A percentile compares a stretch with the other conserved stretches of the same genome.
These are phyloP conservation scores for Colletotrichum aenigma DNA, from an alignment of 2,329 filamentous ascomycete genomes.

Conservation along the genomic window DNA sequence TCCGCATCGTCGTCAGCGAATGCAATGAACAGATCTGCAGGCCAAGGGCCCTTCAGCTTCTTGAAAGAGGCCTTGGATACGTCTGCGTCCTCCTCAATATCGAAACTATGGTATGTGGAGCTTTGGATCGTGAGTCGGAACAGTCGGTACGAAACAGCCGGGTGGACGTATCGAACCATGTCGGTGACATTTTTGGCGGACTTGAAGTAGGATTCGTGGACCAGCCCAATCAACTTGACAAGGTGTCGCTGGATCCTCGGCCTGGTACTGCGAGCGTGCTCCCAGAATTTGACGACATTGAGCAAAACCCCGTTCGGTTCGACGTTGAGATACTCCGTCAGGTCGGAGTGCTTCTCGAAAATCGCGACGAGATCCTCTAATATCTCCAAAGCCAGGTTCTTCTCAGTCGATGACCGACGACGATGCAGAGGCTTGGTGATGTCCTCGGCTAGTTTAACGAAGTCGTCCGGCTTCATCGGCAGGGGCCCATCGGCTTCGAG, in stretches of 20 bases:
- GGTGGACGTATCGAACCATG: background rate
- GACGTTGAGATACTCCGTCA: background rate
- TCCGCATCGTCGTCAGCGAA: background rate
- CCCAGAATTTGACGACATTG: background rate
- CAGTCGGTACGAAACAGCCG: constrained; percentile 22
- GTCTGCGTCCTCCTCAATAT: constrained; percentile 25
- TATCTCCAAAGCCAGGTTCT: background rate
- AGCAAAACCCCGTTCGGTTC: background rate
- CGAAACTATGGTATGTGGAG: constrained; percentile 18
- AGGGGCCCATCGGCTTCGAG: background rate
- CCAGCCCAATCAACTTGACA: background rate
- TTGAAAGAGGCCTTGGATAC: background rate
- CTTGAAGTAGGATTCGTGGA: background rate
- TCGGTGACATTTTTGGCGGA: background rate
- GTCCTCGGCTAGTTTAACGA: background rate
- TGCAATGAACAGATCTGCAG: background rate
- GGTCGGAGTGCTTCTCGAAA: background rate
- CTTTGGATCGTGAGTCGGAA: constrained; percentile 26
- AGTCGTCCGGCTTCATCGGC: background rate
- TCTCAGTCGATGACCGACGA: background rate
- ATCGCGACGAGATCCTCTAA: background rate
- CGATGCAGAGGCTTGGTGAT: background rate
- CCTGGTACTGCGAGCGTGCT: background rate
- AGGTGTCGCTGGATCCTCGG: background rate
- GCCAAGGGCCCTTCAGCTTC: constrained; percentile 2